phyloP scores from a whole-genome alignment of 108 stramenopile species.

The Bacterosira constricta region DNA sequence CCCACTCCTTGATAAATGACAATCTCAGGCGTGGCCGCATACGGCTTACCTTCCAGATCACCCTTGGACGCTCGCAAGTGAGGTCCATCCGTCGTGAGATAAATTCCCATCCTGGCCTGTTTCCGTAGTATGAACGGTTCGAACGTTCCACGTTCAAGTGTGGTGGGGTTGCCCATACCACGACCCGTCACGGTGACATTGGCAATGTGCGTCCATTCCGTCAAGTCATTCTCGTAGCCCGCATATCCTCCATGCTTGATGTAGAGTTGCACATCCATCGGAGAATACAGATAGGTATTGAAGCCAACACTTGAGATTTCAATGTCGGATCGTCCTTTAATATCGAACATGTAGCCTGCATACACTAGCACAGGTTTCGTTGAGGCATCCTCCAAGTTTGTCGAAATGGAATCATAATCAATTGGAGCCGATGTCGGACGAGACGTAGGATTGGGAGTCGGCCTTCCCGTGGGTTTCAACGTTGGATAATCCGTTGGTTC shows the following conservation, averaged over 20 bases:
- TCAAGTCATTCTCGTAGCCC: slow-evolving; percentile 8
- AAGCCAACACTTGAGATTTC: slow-evolving; percentile 9
- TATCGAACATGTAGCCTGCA: slow-evolving; percentile 37
- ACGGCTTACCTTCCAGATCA: slow-evolving; percentile 2
- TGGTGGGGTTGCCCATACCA: slow-evolving; percentile 10
- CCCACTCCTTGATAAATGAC: slow-evolving; percentile 18
- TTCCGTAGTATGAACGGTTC: neutral
- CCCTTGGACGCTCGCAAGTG: slow-evolving; percentile 13
- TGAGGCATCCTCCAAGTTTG: neutral
- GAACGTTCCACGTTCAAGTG: slow-evolving; percentile 12
- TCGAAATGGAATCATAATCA: neutral
- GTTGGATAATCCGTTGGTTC: neutral
- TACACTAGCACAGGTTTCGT: neutral
- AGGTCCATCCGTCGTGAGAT: slow-evolving; percentile 14
- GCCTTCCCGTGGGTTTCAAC: neutral
- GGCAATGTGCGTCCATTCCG: slow-evolving; percentile 1
- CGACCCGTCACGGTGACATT: slow-evolving; percentile 10
- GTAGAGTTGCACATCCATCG: slow-evolving; percentile 23
- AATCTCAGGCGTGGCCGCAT: slow-evolving; percentile 12
- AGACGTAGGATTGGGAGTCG: neutral
- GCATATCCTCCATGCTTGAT: slow-evolving; percentile 13
- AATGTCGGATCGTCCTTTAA: slow-evolving; percentile 13
- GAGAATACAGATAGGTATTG: slow-evolving; percentile 19
- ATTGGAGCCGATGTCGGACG: neutral
- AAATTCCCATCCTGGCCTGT: neutral